Conservation (phyloP, 1,139 yeast species). For the Kluyveromyces sp. region DNA sequence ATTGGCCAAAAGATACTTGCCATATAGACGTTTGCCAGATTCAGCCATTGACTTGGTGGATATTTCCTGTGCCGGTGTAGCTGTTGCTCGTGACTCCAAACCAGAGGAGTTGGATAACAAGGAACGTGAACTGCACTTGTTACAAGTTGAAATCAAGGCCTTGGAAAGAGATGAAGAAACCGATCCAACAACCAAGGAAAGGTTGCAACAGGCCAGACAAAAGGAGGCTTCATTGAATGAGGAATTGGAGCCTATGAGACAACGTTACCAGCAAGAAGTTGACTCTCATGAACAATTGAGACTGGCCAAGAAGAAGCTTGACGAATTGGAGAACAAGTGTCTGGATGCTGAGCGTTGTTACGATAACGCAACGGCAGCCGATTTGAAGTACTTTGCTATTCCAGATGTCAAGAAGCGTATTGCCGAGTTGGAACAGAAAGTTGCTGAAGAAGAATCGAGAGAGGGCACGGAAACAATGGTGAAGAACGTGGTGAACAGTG, state of each 20-base stretch:
- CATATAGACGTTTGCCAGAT: slow-evolving; percentile 94
- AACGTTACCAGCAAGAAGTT: slow-evolving; percentile 79
- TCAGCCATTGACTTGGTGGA: slow-evolving; percentile 96
- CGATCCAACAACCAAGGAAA: slow-evolving; percentile 78
- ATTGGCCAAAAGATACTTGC: slow-evolving; percentile 86
- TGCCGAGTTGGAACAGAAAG: slow-evolving; percentile 62
- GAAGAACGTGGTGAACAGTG: slow-evolving; percentile 85
- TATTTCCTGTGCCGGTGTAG: slow-evolving; percentile 95
- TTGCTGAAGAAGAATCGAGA: slow-evolving; percentile 65
- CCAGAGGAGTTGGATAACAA: slow-evolving; percentile 92
- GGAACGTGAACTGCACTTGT: slow-evolving; percentile 83
- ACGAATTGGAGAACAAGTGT: slow-evolving; percentile 88
- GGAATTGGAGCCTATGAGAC: slow-evolving; percentile 76
- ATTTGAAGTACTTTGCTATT: slow-evolving; percentile 90
- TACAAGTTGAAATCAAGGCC: slow-evolving; percentile 94
- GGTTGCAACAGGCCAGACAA: slow-evolving; percentile 70
- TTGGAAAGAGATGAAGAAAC: slow-evolving; percentile 93
- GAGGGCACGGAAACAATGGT: slow-evolving; percentile 59
- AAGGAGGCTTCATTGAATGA: slow-evolving; percentile 81
- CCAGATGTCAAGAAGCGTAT: slow-evolving; percentile 83
- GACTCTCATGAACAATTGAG: slow-evolving; percentile 88
- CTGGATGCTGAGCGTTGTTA: slow-evolving; percentile 94
- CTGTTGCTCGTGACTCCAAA: slow-evolving; percentile 95
- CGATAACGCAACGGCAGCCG: slow-evolving; percentile 93
- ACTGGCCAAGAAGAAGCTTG: slow-evolving; percentile 79